Conservation (phyloP, 2,329 filamentous ascomycete species). For the Leptographium galeiforme region DNA sequence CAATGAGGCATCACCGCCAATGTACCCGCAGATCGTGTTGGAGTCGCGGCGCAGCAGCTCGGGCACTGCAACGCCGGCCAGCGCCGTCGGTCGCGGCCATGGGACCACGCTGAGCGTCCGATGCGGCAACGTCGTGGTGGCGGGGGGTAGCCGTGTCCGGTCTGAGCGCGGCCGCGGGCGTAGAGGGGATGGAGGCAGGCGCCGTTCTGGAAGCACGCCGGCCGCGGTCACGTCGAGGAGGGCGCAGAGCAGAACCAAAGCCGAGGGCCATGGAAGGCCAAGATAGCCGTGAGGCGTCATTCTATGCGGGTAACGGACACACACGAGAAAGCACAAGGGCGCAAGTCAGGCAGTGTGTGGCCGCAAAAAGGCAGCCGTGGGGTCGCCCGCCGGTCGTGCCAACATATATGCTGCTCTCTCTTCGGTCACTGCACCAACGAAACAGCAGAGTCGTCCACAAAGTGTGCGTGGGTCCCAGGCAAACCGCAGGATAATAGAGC, state of each 20-base stretch:
- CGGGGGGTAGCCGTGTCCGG: slow-evolving; percentile 15
- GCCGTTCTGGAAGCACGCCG: slow-evolving; percentile 11
- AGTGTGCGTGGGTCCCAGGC: no score
- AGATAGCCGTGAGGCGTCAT: slow-evolving; percentile 13
- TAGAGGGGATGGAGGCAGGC: slow-evolving; percentile 1
- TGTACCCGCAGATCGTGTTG: slow-evolving; percentile 45
- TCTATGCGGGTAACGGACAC: no score
- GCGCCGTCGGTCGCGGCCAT: slow-evolving; percentile 26
- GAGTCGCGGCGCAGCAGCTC: slow-evolving; percentile 26
- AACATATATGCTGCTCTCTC: no score
- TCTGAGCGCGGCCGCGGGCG: neutral
- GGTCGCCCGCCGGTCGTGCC: no score
- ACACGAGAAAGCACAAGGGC: neutral
- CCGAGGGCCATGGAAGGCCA: slow-evolving; percentile 17
- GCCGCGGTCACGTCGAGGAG: slow-evolving; percentile 15
- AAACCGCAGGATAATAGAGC: no score
- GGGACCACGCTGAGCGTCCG: slow-evolving; percentile 19
- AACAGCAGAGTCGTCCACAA: no score
- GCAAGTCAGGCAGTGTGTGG: no score
- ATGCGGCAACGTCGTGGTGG: slow-evolving; percentile 14
- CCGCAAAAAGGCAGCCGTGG: no score
- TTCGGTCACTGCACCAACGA: no score
- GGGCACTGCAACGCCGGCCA: slow-evolving; percentile 19
- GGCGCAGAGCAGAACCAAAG: slow-evolving; percentile 16
- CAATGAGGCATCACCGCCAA: slow-evolving; percentile 35